Evolutionary conservation across 2,329 filamentous ascomycete genomes (phyloP), one percentile per base, ranked within the genome.

Genomic region (Fusarium sarcochroum): DNA sequence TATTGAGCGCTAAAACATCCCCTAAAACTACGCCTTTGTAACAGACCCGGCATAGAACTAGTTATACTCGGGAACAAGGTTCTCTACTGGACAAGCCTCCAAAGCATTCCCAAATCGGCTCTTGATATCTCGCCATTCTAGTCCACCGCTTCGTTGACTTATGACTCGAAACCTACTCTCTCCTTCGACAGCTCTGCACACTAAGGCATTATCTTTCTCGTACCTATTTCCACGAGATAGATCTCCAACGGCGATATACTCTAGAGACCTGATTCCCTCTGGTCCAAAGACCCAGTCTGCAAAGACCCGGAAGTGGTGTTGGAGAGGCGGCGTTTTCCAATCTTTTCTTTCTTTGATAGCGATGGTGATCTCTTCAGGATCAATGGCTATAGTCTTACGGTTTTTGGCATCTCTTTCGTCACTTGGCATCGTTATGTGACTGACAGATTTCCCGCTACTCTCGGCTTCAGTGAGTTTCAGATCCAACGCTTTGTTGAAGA

Each of bases 81-180:
- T 25, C n/a, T 63, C 58, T 3, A 21, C 60, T 6, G 44, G 58
- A 3, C 32, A 63, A 3, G 34, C 50, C 7, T 34, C 18, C 18
- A 63, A 15, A 3, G 38, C 8, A n/a, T 10, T 49, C 15, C 25
- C 38, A 45, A 25, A 41, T 0, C 21, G 25, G 2, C 25, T 14
- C 25, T 15, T 48, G 1, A 63, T 13, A 13, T 21, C 38, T 5
- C 6, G 9, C 50, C 58, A 63, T 34, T 63, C 44, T 2, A 20
- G 21, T 0, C 50, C 44, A 5, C 32, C 60, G 4, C 2, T 5
- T 8, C 2, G 17, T 3, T 63, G 58, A 0, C 25, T 21, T 1
- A 63, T 13, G 2, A 18, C 37, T 15, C 11, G 23, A 21, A 32
- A 63, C 8, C 17, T 34, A 6, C 4, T 7, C 2, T 6, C 13